Conservation (phyloP, 129 eudicot genomes). For the Helichrysum umbraculigerum region DNA sequence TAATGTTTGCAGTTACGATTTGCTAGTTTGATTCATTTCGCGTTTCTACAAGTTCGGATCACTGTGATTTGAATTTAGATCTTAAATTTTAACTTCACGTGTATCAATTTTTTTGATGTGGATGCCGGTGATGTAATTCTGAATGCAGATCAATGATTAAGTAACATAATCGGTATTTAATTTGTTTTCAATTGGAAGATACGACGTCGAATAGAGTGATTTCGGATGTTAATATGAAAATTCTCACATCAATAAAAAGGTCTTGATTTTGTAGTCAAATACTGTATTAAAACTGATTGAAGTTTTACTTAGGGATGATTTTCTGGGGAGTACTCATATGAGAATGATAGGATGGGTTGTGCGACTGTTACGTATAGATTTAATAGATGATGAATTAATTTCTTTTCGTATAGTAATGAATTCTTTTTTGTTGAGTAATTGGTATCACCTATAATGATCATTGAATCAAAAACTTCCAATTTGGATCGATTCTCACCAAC, state of each 20-base stretch:
- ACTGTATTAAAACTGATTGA: neutral
- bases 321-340: neutral
- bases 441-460: conserved; percentile 1
- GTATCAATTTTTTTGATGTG: neutral
- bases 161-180: neutral
- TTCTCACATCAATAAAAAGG: neutral
- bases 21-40: conserved; percentile 2
- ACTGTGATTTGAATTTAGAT: conserved; percentile 32
- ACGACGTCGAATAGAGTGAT: neutral
- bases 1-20: conserved; percentile 23
- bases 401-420: neutral
- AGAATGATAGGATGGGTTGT: neutral
- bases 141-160: conserved; percentile 22
- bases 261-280: neutral
- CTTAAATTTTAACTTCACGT: conserved; percentile 15
- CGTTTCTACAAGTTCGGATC: conserved; percentile 29
- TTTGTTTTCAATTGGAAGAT: conserved; percentile 2
- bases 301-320: neutral
- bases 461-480: neutral
- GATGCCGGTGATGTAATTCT: conserved; percentile 21
- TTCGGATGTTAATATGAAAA: conserved; percentile 1
- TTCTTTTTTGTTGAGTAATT: neutral
- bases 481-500: conserved; percentile 6
- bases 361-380: neutral
- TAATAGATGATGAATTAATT: conserved; percentile 10